Evolutionary conservation across 2,329 filamentous ascomycete genomes (phyloP).

Genomic region (Chaetomium sp.): DNA sequence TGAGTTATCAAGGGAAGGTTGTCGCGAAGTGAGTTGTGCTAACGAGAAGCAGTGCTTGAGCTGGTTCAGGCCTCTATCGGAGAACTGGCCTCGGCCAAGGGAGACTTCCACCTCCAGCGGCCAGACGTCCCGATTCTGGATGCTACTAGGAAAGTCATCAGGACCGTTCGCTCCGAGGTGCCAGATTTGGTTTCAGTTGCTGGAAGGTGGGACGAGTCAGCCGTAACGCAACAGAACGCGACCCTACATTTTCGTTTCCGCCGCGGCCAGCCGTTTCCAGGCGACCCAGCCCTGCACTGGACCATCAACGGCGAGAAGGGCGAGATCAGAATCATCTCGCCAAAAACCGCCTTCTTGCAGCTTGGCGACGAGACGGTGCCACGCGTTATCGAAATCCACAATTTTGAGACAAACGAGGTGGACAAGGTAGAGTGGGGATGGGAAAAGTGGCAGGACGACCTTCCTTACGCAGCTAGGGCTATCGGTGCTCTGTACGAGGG

Average conservation of each 20-base stretch:
- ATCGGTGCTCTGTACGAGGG: slow-evolving; percentile 60
- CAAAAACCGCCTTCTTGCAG: slow-evolving; percentile 34
- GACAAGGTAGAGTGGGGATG: slow-evolving; percentile 49
- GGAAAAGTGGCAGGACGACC: slow-evolving; percentile 49
- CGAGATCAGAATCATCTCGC: slow-evolving; percentile 48
- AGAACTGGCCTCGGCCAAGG: slow-evolving; percentile 41
- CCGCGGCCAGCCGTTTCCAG: slow-evolving; percentile 52
- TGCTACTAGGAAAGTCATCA: slow-evolving; percentile 32
- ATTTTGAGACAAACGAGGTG: slow-evolving; percentile 50
- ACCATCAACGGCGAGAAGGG: slow-evolving; percentile 55
- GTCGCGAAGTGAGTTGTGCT: slow-evolving; percentile 9
- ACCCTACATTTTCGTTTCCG: slow-evolving; percentile 50
- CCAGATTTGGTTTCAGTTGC: slow-evolving; percentile 40
- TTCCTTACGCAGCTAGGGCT: slow-evolving; percentile 49
- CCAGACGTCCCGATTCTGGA: slow-evolving; percentile 45
- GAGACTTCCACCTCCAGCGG: slow-evolving; percentile 50
- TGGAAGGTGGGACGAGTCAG: slow-evolving; percentile 35
- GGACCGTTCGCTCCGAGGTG: slow-evolving; percentile 33
- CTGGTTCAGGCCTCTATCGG: slow-evolving; percentile 50
- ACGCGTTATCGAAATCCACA: slow-evolving; percentile 49
- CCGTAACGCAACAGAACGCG: slow-evolving; percentile 37
- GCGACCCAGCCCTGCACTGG: slow-evolving; percentile 51
- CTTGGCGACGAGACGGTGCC: slow-evolving; percentile 40
- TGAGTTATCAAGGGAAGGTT: slow-evolving; percentile 36
- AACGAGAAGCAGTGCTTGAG: slow-evolving; percentile 47